Conservation (phyloP, 441 rosid genomes). For the Isatis lusitanica region DNA sequence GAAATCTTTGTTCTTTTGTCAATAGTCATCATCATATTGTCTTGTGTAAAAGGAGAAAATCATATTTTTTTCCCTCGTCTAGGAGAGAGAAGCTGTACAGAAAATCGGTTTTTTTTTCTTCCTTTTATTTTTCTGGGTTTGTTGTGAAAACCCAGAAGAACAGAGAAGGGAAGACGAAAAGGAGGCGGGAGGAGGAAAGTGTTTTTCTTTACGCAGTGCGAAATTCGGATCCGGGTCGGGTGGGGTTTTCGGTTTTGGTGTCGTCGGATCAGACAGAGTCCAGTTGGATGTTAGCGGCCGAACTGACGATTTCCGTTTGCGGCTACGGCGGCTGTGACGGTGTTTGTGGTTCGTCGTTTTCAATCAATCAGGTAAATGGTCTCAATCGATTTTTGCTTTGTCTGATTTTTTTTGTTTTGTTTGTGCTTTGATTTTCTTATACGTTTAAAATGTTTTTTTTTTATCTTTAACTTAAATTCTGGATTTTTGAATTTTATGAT, state of each 20-base stretch:
- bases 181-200: background rate
- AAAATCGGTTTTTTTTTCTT: background rate
- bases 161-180: background rate
- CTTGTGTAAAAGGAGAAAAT: constrained; percentile 27
- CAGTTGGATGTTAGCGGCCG: constrained; percentile 30
- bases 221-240: constrained; percentile 38
- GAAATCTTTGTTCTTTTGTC: constrained; percentile 31
- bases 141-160: constrained; percentile 30
- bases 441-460: background rate
- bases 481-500: constrained; percentile 8
- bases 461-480: constrained; percentile 33
- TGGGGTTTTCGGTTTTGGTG: constrained; percentile 18
- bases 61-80: background rate
- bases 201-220: background rate
- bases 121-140: constrained; percentile 24
- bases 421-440: background rate
- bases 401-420: background rate
- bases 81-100: constrained; percentile 20
- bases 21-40: constrained; percentile 42
- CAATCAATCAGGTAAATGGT: constrained; percentile 78
- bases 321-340: constrained; percentile 43
- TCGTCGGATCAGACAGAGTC: constrained; percentile 27
- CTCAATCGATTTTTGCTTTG: constrained; percentile 30
- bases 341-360: constrained; percentile 46
- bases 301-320: constrained; percentile 32